Conservation (phyloP, 805 yeast genomes). For the Cyberlindnera mycetangii region DNA sequence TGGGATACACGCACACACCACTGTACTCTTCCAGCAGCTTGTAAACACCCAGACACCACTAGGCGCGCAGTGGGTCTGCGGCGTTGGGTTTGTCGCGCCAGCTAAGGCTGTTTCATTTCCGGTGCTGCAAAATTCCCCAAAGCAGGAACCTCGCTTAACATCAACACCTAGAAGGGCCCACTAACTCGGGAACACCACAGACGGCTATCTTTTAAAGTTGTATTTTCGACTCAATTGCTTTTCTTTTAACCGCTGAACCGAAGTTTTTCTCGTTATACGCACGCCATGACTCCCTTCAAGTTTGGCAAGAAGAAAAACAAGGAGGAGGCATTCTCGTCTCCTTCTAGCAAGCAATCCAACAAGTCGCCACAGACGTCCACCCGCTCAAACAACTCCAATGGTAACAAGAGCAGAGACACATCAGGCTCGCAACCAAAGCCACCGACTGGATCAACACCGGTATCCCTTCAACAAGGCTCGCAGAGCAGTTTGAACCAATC, state of each 20-base stretch:
- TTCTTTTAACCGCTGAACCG: neutral
- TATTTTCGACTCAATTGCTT: neutral
- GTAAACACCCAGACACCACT: neutral
- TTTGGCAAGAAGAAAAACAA: conserved; percentile 48
- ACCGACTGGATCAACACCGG: conserved; percentile 2
- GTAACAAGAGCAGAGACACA: conserved; percentile 7
- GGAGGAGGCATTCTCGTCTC: conserved; percentile 25
- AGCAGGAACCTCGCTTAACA: neutral
- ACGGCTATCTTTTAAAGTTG: neutral
- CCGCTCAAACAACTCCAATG: conserved; percentile 18
- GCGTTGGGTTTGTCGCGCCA: neutral
- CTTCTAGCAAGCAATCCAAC: conserved; percentile 13
- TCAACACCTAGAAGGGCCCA: neutral
- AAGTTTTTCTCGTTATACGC: neutral
- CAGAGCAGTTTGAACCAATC: conserved; percentile 14
- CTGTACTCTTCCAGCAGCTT: too few relatives aligned
- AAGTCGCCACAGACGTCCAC: conserved; percentile 28
- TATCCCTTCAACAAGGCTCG: conserved; percentile 2
- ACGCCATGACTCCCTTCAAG: conserved; percentile 46
- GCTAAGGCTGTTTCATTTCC: neutral
- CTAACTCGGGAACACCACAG: neutral
- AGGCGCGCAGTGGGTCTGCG: neutral
- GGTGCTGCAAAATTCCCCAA: neutral
- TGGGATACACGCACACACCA: too few relatives aligned
- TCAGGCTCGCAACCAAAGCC: neutral